Base-by-base conservation (phyloP, 768 basidiomycete genomes). In the Hericium erinaceus region DNA sequence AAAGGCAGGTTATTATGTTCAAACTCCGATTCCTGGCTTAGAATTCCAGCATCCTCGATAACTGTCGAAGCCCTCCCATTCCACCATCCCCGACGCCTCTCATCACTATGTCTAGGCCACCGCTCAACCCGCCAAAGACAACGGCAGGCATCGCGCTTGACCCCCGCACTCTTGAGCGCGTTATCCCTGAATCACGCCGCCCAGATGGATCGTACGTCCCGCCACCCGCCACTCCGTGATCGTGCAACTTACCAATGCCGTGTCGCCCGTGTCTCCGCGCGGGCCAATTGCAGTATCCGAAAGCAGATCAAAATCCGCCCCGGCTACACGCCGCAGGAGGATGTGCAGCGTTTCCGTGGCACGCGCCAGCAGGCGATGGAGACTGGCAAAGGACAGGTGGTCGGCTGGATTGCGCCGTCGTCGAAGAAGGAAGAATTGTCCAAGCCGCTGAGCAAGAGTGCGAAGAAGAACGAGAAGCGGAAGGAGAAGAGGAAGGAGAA, bases 281-380 rank as follows among this genome's bases (percentile, higher is more conserved):
- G 20, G n/a, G 44, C 16, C 44, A 44, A 44, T 44, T 41, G 16
- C 69, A 97, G 94, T 51, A 70, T 91, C 38, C 85, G 94, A 60
- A 95, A 94, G 72, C 81, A 94, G 71, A 75, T 88, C 57, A 94
- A 87, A 75, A 86, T 98, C 61, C 79, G 94, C 26, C 94, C 92
- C 2, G 94, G 94, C 0, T 98, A 87, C 72, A 95, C 92, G 4
- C 94, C 94, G 0, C 92, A 94, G 71, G 94, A 98, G 70, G 94
- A 98, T 71, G 80, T 95, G 8, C 79, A 81, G n/a, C 83, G 85
- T 51, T 98, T 94, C 71, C 81, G 91, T 55, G 83, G 89, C 44
- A 80, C 83, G 48, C 82, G 84, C 54, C 89, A 92, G 68, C 77
- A 83, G 53, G 82, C 84, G 67, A 79, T 83, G 75, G 91, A 92